These are phyloP conservation scores for Penicillium decumbens DNA, from an alignment of 2,329 filamentous ascomycete genomes.

Conservation along the genomic window DNA sequence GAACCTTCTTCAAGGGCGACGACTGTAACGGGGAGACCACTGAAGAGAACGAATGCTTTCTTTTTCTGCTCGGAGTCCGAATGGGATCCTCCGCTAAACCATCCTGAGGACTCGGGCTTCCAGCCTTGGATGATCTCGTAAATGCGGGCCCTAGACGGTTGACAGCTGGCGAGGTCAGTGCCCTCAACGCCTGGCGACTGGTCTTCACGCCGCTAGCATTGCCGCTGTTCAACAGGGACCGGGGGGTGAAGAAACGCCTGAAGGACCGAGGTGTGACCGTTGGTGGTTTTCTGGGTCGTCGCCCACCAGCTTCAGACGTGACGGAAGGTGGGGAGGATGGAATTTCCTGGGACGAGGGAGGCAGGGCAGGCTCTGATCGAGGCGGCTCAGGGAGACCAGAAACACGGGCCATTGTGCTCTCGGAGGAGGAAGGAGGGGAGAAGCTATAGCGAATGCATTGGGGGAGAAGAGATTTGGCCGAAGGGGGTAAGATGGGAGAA, in stretches of 20 bases:
- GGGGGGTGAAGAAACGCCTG: constrained; percentile 49
- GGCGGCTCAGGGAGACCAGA: constrained; percentile 33
- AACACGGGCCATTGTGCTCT: constrained; percentile 30
- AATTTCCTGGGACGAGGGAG: constrained; percentile 31
- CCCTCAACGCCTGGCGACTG: constrained; percentile 43
- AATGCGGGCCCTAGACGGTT: constrained; percentile 43
- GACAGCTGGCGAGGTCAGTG: constrained; percentile 42
- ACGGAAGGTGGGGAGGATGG: constrained; percentile 43
- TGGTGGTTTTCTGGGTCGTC: constrained; percentile 43
- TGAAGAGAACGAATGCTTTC: constrained; percentile 45
- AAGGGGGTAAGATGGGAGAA: constrained; percentile 23
- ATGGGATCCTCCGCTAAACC: constrained; percentile 28
- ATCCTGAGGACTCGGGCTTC: constrained; percentile 25
- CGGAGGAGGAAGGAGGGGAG: constrained; percentile 15
- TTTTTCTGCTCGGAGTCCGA: constrained; percentile 43
- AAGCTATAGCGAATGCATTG: constrained; percentile 18
- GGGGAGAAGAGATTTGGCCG: constrained; percentile 16
- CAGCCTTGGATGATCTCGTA: constrained; percentile 35
- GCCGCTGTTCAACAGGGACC: constrained; percentile 37
- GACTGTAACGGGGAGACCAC: constrained; percentile 48
- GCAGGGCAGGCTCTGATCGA: constrained; percentile 34
- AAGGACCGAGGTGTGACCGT: constrained; percentile 51
- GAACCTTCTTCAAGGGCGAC: constrained; percentile 45
- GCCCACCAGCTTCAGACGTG: constrained; percentile 36
- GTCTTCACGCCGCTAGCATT: constrained; percentile 36